Conservation (phyloP, 805 yeast genomes). For the Candida glaebosa region DNA sequence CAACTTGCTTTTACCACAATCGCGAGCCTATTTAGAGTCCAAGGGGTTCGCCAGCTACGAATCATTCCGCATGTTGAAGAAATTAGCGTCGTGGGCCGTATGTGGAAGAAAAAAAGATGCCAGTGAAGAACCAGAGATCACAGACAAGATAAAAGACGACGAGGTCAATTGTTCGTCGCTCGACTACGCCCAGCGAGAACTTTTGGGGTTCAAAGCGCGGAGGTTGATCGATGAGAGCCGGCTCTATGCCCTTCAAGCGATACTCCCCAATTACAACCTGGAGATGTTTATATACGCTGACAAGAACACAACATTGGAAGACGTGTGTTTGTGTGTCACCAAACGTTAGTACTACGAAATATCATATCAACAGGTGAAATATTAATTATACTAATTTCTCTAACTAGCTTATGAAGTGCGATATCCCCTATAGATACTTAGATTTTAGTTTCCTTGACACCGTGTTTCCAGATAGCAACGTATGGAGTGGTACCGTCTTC, state of each 20-base stretch:
- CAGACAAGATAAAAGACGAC: neutral
- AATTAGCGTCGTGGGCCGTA: slow-evolving; percentile 86
- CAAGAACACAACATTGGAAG: slow-evolving; percentile 62
- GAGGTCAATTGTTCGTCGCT: slow-evolving; percentile 11
- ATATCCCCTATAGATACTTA: slow-evolving; percentile 38
- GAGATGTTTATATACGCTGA: slow-evolving; percentile 59
- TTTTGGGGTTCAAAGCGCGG: slow-evolving; percentile 65
- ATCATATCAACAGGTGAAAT: neutral
- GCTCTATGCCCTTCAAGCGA: slow-evolving; percentile 39
- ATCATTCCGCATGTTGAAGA: slow-evolving; percentile 50
- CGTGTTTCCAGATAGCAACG: slow-evolving; percentile 99
- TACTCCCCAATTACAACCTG: slow-evolving; percentile 37
- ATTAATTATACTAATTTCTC: slow-evolving; percentile 1
- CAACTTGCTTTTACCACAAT: slow-evolving; percentile 48
- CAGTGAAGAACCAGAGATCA: no score
- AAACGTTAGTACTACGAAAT: neutral
- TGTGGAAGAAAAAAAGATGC: slow-evolving; percentile 50
- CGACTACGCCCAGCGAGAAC: slow-evolving; percentile 46
- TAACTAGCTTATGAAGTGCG: neutral
- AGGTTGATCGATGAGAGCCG: slow-evolving; percentile 75
- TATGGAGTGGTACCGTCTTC: slow-evolving; percentile 98
- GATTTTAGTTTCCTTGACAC: slow-evolving; percentile 85
- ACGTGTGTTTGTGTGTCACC: slow-evolving; percentile 48
- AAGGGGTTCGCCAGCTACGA: slow-evolving; percentile 28
- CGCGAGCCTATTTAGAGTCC: slow-evolving; percentile 35